Conservation (phyloP, 2,329 filamentous ascomycete genomes). For the Fusarium sulawesiense region DNA sequence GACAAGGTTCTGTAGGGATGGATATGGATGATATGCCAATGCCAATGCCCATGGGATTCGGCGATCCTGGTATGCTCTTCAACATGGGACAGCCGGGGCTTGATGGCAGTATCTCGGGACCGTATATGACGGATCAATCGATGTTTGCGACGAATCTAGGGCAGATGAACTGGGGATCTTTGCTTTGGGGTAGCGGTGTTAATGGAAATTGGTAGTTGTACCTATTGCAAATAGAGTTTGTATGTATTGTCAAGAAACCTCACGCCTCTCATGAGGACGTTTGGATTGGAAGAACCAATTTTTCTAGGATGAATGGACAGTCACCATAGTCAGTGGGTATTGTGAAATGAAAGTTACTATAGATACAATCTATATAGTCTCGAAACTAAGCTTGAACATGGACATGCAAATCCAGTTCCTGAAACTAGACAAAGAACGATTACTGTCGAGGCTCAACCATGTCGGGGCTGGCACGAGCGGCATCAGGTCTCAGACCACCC, state of each 20-base stretch:
- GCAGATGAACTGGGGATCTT: neutral
- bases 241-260: no score
- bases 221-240: no score
- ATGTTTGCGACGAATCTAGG: neutral
- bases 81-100: neutral
- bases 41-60: neutral
- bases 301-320: no score
- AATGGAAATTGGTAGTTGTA: neutral
- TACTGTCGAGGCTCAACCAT: neutral
- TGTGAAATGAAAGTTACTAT: neutral
- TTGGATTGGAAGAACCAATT: no score
- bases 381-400: fast-evolving
- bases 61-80: neutral
- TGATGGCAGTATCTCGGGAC: fast-evolving
- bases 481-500: neutral
- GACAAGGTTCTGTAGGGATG: fast-evolving
- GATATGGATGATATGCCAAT: neutral
- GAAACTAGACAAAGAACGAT: neutral
- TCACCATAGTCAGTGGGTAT: fast-evolving
- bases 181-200: neutral
- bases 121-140: fast-evolving
- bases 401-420: neutral
- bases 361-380: neutral
- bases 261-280: no score
- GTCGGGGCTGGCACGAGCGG: neutral